A percentile compares a stretch with the other conserved stretches of the same genome.
phyloP scores from a whole-genome alignment of 129 eudicot species.

The Cynara cardunculus region DNA sequence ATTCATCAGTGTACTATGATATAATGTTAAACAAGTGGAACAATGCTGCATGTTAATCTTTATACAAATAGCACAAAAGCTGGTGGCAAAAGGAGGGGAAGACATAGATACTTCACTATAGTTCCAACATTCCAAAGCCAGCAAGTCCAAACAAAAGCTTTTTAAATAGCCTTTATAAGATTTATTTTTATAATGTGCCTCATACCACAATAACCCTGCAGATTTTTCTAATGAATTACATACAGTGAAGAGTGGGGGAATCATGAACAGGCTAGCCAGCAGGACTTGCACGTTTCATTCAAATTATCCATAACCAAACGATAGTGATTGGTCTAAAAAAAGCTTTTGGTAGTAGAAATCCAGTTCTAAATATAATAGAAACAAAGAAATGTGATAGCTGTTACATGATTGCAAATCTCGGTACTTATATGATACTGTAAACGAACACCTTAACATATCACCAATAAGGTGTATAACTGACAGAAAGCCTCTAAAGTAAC shows the following conservation, averaged over 20 bases:
- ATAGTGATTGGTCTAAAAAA: neutral
- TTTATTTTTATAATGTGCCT: neutral
- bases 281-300: neutral
- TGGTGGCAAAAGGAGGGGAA: neutral
- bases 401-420: constrained; percentile 9
- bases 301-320: neutral
- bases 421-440: neutral
- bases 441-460: constrained; percentile 18
- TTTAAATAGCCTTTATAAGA: neutral
- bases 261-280: neutral
- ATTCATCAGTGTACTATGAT: constrained; percentile 12
- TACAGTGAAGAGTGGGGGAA: neutral
- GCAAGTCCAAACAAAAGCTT: neutral
- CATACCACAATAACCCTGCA: neutral
- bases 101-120: neutral
- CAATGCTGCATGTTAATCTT: neutral
- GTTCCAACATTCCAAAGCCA: neutral
- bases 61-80: constrained; percentile 6
- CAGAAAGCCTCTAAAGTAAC: neutral
- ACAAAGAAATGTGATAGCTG: neutral
- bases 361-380: neutral
- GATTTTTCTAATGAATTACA: neutral
- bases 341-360: neutral
- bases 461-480: neutral
- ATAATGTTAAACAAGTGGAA: constrained; percentile 14